Evolutionary conservation across 768 basidiomycete genomes (phyloP).

Genomic region (Boletus huronensis): DNA sequence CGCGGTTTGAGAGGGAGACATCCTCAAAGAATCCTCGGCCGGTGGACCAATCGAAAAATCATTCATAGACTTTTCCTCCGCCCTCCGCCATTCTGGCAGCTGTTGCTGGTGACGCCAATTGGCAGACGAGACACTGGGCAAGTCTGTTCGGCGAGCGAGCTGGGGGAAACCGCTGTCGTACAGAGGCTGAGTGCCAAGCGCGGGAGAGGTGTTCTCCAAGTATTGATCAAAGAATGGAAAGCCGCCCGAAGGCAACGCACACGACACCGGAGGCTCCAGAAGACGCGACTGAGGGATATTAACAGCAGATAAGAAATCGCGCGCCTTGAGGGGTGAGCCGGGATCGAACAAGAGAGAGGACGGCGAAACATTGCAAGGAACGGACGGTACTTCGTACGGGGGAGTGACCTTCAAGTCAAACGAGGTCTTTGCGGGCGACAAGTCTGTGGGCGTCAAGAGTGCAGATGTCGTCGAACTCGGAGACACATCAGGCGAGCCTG

Average conservation of each 20-base stretch:
- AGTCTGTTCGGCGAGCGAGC: constrained; percentile 18
- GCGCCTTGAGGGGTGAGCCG: constrained; percentile 36
- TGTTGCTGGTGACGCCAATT: constrained; percentile 30
- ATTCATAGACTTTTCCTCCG: constrained; percentile 28
- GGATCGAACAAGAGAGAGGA: constrained; percentile 44
- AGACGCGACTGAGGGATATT: constrained; percentile 27
- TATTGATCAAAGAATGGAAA: constrained; percentile 55
- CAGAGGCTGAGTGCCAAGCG: constrained; percentile 36
- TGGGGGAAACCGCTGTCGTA: constrained; percentile 32
- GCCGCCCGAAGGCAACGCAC: constrained; percentile 21
- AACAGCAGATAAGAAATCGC: constrained; percentile 27
- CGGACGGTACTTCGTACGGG: constrained; percentile 44
- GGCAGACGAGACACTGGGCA: constrained; percentile 10
- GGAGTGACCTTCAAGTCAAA: constrained; percentile 56
- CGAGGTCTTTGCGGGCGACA: constrained; percentile 57
- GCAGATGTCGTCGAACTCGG: constrained; percentile 70
- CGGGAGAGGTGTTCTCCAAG: constrained; percentile 40
- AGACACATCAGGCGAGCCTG: constrained; percentile 66
- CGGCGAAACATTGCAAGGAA: constrained; percentile 29
- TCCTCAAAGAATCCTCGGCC: constrained; percentile 30
- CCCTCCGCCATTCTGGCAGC: constrained; percentile 43
- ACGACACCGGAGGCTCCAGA: constrained; percentile 16
- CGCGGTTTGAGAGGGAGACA: constrained; percentile 25
- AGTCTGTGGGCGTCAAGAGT: constrained; percentile 70
- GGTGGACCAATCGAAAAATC: constrained; percentile 25